phyloP scores from a whole-genome alignment of 129 eudicot species.

The Gnaphalium uliginosum region DNA sequence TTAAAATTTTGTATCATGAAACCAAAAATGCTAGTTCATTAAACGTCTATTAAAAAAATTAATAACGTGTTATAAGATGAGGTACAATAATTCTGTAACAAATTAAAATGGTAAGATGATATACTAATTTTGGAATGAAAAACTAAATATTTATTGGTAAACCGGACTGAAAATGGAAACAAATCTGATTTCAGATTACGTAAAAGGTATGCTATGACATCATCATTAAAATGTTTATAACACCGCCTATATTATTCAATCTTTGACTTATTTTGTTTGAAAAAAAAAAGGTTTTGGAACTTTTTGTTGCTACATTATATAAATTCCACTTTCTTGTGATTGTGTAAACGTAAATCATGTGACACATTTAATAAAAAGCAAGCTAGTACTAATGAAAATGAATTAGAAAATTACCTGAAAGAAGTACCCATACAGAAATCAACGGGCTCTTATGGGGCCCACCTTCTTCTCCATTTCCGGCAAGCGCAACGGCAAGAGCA shows the following conservation, averaged over 20 bases:
- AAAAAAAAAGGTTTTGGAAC: too few relatives aligned
- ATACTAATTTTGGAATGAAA: too few relatives aligned
- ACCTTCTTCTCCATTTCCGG: constrained; percentile 55
- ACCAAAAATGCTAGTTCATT: too few relatives aligned
- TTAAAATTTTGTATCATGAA: too few relatives aligned
- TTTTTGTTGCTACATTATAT: too few relatives aligned
- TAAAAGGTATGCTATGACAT: neutral
- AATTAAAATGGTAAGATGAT: too few relatives aligned
- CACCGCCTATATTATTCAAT: too few relatives aligned
- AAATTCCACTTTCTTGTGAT: constrained; percentile 13
- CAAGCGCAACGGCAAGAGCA: constrained; percentile 78
- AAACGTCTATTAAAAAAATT: too few relatives aligned
- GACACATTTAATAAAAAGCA: neutral
- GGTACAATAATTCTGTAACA: too few relatives aligned
- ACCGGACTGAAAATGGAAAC: neutral
- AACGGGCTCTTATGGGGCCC: constrained; percentile 69
- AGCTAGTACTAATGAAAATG: neutral
- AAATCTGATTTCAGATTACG: neutral
- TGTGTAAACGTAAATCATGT: neutral
- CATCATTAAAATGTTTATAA: neutral
- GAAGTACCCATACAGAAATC: constrained; percentile 77
- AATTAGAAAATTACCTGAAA: constrained; percentile 37
- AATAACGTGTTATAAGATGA: too few relatives aligned
- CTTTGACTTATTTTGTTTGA: too few relatives aligned
- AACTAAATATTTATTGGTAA: too few relatives aligned